These are phyloP conservation scores for Podila epigama DNA, from an alignment of 192 early-diverging fungal species.

Conservation along the genomic window DNA sequence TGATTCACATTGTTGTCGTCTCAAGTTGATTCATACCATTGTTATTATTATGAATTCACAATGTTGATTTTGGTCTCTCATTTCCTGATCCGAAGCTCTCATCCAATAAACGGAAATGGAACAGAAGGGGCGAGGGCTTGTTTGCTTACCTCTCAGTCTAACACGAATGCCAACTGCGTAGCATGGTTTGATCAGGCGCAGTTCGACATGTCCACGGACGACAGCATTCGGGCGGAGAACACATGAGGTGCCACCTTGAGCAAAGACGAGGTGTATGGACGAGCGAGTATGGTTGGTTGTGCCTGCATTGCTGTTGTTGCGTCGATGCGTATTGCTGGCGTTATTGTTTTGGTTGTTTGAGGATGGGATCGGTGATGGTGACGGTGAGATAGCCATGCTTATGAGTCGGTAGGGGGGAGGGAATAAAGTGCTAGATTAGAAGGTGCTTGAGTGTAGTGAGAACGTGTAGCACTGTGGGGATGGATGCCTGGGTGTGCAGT, in stretches of 20 bases:
- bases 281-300: slow-evolving; percentile 8
- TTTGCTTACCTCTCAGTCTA: slow-evolving; percentile 28
- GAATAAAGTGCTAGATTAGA: too few species aligned
- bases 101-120: neutral
- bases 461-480: too few species aligned
- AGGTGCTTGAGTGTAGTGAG: too few species aligned
- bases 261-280: slow-evolving; percentile 22
- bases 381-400: slow-evolving; percentile 16
- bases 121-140: neutral
- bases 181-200: slow-evolving; percentile 46
- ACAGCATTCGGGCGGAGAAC: slow-evolving; percentile 34
- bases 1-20: too few species aligned
- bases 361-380: neutral
- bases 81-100: too few species aligned
- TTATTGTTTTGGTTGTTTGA: neutral
- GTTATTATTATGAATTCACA: too few species aligned
- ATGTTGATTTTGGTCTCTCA: too few species aligned
- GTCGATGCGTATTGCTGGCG: neutral
- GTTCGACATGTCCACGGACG: slow-evolving; percentile 41
- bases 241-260: slow-evolving; percentile 39
- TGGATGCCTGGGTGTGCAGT: too few species aligned
- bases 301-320: neutral
- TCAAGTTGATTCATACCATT: too few species aligned
- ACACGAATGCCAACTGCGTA: slow-evolving; percentile 39
- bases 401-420: neutral